These are phyloP conservation scores for Evansstolkia leycettana DNA, from an alignment of 495 filamentous ascomycete species.

Conservation along the genomic window DNA sequence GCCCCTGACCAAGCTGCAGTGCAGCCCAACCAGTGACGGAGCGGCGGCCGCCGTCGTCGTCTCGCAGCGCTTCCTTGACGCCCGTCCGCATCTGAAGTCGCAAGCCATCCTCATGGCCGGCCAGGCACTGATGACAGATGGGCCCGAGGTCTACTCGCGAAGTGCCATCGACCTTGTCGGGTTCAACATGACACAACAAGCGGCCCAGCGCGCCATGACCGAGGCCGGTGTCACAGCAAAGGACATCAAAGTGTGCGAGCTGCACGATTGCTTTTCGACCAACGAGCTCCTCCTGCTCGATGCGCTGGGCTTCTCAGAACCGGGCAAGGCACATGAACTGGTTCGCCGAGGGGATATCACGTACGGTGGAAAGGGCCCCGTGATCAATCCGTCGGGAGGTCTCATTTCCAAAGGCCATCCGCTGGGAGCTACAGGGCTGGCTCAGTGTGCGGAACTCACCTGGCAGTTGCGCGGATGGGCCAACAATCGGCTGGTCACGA, in stretches of 20 bases:
- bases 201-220: conserved; percentile 50
- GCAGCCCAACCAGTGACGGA: conserved; percentile 89
- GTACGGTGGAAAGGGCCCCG: conserved; percentile 72
- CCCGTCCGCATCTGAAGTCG: conserved; percentile 66
- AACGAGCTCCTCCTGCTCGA: conserved; percentile 91
- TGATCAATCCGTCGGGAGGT: conserved; percentile 90
- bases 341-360: conserved; percentile 86
- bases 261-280: conserved; percentile 95
- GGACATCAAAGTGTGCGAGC: conserved; percentile 75
- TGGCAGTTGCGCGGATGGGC: conserved; percentile 97
- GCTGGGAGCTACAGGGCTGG: conserved; percentile 81
- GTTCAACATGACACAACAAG: conserved; percentile 66
- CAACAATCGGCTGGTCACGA: conserved; percentile 65
- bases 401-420: conserved; percentile 96
- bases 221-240: conserved; percentile 62
- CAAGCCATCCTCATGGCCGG: conserved; percentile 83
- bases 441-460: conserved; percentile 89
- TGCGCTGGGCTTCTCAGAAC: conserved; percentile 64
- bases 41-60: conserved; percentile 83
- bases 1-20: conserved; percentile 65
- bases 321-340: conserved; percentile 86
- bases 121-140: conserved; percentile 76
- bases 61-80: conserved; percentile 76
- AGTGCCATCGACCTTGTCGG: conserved; percentile 83
- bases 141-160: conserved; percentile 55